Evolutionary conservation across 805 yeast genomes (phyloP).

Genomic region (Saturnispora galanensis): DNA sequence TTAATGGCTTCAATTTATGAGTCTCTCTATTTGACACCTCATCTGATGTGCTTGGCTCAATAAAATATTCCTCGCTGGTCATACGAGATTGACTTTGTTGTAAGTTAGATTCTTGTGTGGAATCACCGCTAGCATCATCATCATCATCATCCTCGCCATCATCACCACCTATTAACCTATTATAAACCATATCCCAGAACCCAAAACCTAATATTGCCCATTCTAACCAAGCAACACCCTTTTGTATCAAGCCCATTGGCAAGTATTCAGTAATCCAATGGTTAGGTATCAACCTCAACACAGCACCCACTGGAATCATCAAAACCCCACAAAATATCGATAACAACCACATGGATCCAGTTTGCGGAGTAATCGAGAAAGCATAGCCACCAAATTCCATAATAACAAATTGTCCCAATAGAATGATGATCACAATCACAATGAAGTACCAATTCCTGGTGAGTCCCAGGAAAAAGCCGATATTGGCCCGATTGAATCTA

Average conservation of each 20-base stretch:
- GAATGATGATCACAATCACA: slow-evolving; percentile 61
- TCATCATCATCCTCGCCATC: not conserved
- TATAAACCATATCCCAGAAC: slow-evolving; percentile 2
- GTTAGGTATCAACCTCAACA: slow-evolving; percentile 80
- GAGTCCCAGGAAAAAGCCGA: slow-evolving; percentile 77
- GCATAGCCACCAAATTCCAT: slow-evolving; percentile 98
- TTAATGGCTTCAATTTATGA: slow-evolving; percentile 4
- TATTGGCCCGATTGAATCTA: slow-evolving; percentile 51
- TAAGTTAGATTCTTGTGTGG: not conserved
- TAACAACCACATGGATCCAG: slow-evolving; percentile 83
- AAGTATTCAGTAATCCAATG: slow-evolving; percentile 53
- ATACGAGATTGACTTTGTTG: not conserved
- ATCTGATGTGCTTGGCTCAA: slow-evolving; percentile 1
- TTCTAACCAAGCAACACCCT: slow-evolving; percentile 14
- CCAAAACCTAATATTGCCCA: slow-evolving; percentile 14
- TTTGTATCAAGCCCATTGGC: slow-evolving; percentile 39
- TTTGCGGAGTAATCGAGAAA: slow-evolving; percentile 69
- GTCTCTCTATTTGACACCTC: slow-evolving; percentile 2
- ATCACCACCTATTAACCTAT: not conserved
- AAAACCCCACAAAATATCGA: slow-evolving; percentile 73
- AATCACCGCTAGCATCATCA: not conserved
- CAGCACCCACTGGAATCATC: slow-evolving; percentile 69
- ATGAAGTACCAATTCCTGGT: slow-evolving; percentile 78
- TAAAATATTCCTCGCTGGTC: slow-evolving; percentile 7
- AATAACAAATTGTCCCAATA: slow-evolving; percentile 74